These are phyloP conservation scores for Xylaria venustula DNA, from an alignment of 495 filamentous ascomycete species.

Conservation along the genomic window DNA sequence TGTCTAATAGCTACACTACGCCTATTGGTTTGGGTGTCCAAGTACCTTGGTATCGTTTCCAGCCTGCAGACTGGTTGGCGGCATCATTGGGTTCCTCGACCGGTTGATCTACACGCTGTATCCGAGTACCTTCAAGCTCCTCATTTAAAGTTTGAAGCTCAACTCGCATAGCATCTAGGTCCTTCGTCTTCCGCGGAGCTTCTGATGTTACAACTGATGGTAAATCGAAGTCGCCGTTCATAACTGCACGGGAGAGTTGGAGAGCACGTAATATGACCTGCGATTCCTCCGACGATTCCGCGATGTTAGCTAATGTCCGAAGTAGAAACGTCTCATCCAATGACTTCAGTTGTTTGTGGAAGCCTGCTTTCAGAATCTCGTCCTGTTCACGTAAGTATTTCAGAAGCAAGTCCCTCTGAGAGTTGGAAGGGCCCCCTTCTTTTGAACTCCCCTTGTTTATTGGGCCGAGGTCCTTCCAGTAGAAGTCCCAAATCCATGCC, in stretches of 20 bases:
- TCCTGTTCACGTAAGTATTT: conserved; percentile 26
- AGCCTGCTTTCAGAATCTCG: background rate
- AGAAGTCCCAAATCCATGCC: conserved; percentile 84
- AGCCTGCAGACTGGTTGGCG: conserved; percentile 34
- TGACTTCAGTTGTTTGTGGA: conserved; percentile 22
- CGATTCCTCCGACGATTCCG: conserved; percentile 31
- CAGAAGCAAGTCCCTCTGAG: conserved; percentile 23
- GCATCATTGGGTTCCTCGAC: conserved; percentile 2
- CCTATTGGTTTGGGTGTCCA: conserved; percentile 66
- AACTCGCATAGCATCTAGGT: conserved; percentile 29
- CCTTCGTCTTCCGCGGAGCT: conserved; percentile 14
- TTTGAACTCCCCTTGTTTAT: conserved; percentile 2
- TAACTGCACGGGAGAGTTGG: conserved; percentile 29
- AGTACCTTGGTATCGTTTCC: conserved; percentile 51
- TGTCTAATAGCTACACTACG: conserved; percentile 36
- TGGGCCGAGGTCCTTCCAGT: conserved; percentile 62
- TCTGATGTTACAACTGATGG: conserved; percentile 15
- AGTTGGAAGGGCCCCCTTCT: conserved; percentile 12
- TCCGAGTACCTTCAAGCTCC: conserved; percentile 18
- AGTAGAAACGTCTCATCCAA: conserved; percentile 28
- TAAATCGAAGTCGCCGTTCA: conserved; percentile 24
- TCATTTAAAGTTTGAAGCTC: conserved; percentile 25
- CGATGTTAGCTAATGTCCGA: conserved; percentile 31
- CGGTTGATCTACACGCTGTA: conserved; percentile 7
- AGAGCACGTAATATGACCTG: conserved; percentile 34